Base-by-base conservation (phyloP, 768 basidiomycete genomes). In the Tulasnella sp. region DNA sequence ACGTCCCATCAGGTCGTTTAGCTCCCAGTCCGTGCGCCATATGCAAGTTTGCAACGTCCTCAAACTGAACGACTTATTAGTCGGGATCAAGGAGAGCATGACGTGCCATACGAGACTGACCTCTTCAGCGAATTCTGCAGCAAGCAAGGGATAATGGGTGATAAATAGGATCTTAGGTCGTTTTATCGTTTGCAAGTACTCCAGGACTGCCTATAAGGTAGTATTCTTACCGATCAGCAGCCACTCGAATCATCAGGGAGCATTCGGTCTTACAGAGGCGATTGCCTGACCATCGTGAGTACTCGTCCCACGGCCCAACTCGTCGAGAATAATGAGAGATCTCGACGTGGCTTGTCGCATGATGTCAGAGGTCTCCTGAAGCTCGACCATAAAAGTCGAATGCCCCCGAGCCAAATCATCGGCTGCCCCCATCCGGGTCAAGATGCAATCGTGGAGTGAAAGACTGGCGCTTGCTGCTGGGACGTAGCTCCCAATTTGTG, bases 361-460 rank as follows among this genome's bases (percentile, higher is more conserved):
- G 72, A 98, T 95, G 76, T 97, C 92, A 76, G 89, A 90, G 0
- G 95, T 97, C 79, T 98, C 95, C 5, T 90, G 84, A 84, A 98
- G 89, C 80, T 99, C 96, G 3, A 98, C 92, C 95, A 97, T 97
- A 79, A 98, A 97, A 0, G 92, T 98, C 0, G 94, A 96, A 8
- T 92, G 87, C 0, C 94, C 94, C 42, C 90, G 85, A 6, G 88
- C 86, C 32, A 98, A 80, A 75, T 97, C 94, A 78, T 98, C 96
- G 11, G 88, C 90, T 0, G 96, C 96, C 73, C 94, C 94, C 93
- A 95, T 95, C 67, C 95, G 84, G 1, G 94, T 95, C 29, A 91
- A 83, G 22, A 98, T 87, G 0, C 89, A 88, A 77, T 98, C 95
- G 67, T 94, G 83, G 67, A 95, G 81, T n/a, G 90, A 87, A 59